Conservation (phyloP, 192 early-diverging fungal genomes). For the Backusella morwellensis region DNA sequence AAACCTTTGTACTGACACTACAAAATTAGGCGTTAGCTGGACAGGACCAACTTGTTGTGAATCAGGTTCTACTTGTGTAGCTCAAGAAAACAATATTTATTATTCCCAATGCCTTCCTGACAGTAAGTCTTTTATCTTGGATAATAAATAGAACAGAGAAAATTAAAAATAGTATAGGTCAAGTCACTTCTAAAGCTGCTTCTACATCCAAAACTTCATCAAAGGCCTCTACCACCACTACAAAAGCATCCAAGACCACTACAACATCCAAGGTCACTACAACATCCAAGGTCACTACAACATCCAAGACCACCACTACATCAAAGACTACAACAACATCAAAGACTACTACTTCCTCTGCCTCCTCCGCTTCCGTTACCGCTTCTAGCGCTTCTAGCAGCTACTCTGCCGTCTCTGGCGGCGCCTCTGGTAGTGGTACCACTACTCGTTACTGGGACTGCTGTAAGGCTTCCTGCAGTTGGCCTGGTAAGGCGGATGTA, state of each 20-base stretch:
- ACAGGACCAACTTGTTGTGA: slow-evolving; percentile 21
- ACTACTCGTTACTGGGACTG: slow-evolving; percentile 30
- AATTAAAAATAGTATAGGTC: background rate
- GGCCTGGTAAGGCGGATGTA: slow-evolving; percentile 17
- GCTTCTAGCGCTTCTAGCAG: background rate
- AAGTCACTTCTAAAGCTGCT: background rate
- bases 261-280: background rate
- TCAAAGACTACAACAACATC: background rate
- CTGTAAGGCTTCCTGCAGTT: slow-evolving; percentile 23
- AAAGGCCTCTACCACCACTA: background rate
- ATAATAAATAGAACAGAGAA: background rate
- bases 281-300: background rate
- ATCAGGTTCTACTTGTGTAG: slow-evolving; percentile 16
- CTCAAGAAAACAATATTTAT: slow-evolving; percentile 3
- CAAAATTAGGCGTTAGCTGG: slow-evolving; percentile 11
- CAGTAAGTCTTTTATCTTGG: background rate
- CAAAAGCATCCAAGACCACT: slow-evolving; percentile 1
- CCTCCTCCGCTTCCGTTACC: background rate
- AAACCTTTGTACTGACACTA: background rate
- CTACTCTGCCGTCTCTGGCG: slow-evolving; percentile 8
- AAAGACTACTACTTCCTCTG: background rate
- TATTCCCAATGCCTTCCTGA: slow-evolving; percentile 19
- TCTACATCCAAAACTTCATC: background rate
- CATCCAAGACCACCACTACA: background rate
- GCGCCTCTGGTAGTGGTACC: slow-evolving; percentile 18